These are phyloP conservation scores for Anisogramma anomala DNA, from an alignment of 2,329 filamentous ascomycete species.

Conservation along the genomic window DNA sequence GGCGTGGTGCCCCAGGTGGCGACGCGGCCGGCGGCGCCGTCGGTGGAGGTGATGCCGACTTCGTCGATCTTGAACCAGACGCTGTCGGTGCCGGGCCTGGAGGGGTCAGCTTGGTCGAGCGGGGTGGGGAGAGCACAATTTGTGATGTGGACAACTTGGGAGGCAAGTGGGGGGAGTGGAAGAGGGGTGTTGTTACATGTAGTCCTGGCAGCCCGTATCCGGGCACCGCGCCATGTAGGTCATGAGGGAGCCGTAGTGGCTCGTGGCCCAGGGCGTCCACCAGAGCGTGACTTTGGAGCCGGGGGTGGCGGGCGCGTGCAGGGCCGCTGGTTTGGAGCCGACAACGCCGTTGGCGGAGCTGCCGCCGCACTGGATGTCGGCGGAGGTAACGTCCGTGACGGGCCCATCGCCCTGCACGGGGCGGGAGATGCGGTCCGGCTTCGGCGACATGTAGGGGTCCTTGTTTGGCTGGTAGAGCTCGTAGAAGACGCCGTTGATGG, in stretches of 20 bases:
- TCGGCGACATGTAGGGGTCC: constrained; percentile 1
- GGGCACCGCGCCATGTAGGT: constrained; percentile 52
- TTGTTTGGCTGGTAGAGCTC: constrained; percentile 17
- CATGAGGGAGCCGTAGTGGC: constrained; percentile 41
- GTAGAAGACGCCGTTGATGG: background rate
- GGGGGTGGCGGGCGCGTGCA: constrained; percentile 41
- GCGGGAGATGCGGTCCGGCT: constrained; percentile 9
- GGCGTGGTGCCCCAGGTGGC: constrained; percentile 34
- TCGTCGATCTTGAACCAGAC: constrained; percentile 48
- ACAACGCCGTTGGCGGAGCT: constrained; percentile 35
- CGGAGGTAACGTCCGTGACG: constrained; percentile 6
- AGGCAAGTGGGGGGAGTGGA: background rate
- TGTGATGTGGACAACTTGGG: background rate
- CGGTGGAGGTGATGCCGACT: constrained; percentile 23
- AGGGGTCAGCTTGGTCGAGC: too few relatives aligned
- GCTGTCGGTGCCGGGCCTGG: constrained; percentile 18
- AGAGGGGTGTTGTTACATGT: constrained; percentile 21
- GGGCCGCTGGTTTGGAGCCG: constrained; percentile 39
- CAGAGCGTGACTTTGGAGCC: constrained; percentile 40
- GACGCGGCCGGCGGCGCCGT: constrained; percentile 38
- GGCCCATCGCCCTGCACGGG: background rate
- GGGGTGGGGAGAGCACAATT: constrained; percentile 9
- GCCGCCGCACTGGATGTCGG: constrained; percentile 46
- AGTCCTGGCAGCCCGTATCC: constrained; percentile 37
- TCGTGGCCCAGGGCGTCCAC: constrained; percentile 43